phyloP scores from a whole-genome alignment of 768 basidiomycete genomes.

The Cantharellus cinnabarinus region DNA sequence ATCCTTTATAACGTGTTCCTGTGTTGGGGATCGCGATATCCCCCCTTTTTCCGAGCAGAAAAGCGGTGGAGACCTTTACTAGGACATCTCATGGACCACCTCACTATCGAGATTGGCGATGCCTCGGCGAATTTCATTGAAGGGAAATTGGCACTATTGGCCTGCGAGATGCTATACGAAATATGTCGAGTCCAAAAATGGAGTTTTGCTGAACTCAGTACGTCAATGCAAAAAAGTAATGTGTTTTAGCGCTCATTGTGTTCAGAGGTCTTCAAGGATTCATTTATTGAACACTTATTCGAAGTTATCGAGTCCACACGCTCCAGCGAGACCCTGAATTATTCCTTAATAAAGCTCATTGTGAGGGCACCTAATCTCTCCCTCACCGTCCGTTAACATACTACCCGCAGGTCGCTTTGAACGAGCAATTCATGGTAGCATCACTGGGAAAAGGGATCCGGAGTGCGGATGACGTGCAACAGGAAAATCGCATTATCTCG shows the following conservation, averaged over 20 bases:
- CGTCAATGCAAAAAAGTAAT: constrained; percentile 13
- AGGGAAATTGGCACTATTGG: constrained; percentile 52
- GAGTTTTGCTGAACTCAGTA: constrained; percentile 57
- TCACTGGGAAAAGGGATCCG: constrained; percentile 21
- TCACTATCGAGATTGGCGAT: constrained; percentile 59
- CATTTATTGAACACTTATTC: constrained; percentile 76
- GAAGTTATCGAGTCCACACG: constrained; percentile 87
- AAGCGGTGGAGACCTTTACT: constrained; percentile 70
- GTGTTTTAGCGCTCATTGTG: neutral
- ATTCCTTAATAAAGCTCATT: constrained; percentile 84
- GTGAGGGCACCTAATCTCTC: constrained; percentile 25
- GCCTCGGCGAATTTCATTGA: constrained; percentile 41
- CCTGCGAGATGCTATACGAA: constrained; percentile 69
- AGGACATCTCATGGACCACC: constrained; percentile 68
- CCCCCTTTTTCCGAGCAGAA: constrained; percentile 53
- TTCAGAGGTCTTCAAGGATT: constrained; percentile 57
- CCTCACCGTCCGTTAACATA: neutral
- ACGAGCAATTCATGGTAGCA: constrained; percentile 98
- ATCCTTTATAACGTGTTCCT: constrained; percentile 64
- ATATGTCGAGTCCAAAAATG: constrained; percentile 82
- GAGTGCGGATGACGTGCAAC: constrained; percentile 5
- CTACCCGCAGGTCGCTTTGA: constrained; percentile 56
- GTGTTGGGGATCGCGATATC: constrained; percentile 46
- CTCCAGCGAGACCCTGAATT: constrained; percentile 84
- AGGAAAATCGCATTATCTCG: constrained; percentile 54